Evolutionary conservation across 78 protist species (phyloP).

Genomic region (Anaeramoeba ignava): DNA sequence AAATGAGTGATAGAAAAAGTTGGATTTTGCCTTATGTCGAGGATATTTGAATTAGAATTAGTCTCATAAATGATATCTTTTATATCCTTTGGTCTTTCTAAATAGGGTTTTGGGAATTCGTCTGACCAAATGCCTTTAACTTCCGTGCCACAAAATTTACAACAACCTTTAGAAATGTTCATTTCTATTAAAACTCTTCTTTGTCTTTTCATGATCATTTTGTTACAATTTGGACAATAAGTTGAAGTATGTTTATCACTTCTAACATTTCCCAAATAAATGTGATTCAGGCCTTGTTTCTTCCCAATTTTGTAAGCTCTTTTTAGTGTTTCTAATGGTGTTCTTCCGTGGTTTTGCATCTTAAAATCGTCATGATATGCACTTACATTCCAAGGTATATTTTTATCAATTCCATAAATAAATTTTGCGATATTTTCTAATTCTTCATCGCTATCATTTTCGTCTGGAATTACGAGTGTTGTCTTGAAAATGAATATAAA

Average conservation of each 20-base stretch:
- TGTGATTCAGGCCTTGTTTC: conserved; percentile 16
- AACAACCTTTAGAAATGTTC: background rate
- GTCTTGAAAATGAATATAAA: too few relatives aligned
- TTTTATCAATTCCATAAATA: conserved; percentile 11
- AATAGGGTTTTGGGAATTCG: background rate
- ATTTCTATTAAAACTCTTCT: background rate
- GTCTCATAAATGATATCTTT: too few relatives aligned
- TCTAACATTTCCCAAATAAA: conserved; percentile 27
- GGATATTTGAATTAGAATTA: too few relatives aligned
- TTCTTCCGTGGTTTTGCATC: conserved; percentile 13
- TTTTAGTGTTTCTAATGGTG: conserved; percentile 19
- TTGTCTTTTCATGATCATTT: background rate
- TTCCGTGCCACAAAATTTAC: background rate
- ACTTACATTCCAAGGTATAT: conserved; percentile 32
- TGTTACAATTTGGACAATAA: conserved; percentile 9
- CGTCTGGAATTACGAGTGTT: conserved; percentile 40
- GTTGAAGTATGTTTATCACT: background rate
- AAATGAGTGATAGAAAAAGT: background rate
- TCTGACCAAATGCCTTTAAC: background rate
- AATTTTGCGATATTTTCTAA: conserved; percentile 7
- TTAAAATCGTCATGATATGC: conserved; percentile 41
- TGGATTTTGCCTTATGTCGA: too few relatives aligned
- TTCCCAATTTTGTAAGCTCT: conserved; percentile 19
- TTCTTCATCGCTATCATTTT: conserved; percentile 32
- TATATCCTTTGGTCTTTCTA: background rate